phyloP scores from a whole-genome alignment of 164 flowering plant species.

The Liquidambar formosana region DNA sequence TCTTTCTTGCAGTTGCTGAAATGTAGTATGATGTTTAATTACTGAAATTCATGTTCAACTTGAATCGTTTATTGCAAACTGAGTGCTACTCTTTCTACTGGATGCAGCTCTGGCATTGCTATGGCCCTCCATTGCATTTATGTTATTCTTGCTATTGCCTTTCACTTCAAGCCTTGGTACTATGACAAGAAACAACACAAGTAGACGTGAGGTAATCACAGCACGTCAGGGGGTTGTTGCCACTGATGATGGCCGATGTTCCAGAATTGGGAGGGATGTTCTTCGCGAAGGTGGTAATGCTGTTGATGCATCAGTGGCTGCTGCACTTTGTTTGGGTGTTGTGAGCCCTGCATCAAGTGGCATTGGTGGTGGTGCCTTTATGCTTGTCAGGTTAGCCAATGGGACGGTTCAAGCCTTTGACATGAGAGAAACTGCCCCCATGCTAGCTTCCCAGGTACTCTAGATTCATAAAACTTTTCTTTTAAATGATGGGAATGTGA shows the following conservation, averaged over 20 bases:
- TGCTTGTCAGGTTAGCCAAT: conserved; percentile 45
- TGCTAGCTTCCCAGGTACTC: conserved; percentile 48
- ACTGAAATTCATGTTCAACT: no score
- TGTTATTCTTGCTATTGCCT: conserved; percentile 14
- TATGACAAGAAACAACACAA: neutral
- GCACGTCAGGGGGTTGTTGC: conserved; percentile 52
- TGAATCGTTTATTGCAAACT: no score
- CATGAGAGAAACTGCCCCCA: conserved; percentile 73
- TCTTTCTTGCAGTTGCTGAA: no score
- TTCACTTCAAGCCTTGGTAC: conserved; percentile 4
- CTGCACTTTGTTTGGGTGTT: conserved; percentile 67
- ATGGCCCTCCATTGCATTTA: conserved; percentile 12
- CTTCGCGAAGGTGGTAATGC: conserved; percentile 67
- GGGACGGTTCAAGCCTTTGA: conserved; percentile 52
- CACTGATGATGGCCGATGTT: conserved; percentile 62
- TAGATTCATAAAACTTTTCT: neutral
- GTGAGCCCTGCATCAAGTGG: conserved; percentile 75
- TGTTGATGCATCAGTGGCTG: conserved; percentile 64
- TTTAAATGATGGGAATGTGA: neutral
- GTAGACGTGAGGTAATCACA: conserved; percentile 28
- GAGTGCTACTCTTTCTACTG: no score
- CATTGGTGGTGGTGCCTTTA: conserved; percentile 70
- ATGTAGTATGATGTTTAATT: no score
- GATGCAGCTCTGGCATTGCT: neutral
- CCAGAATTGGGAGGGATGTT: conserved; percentile 47